Conservation (phyloP, 108 stramenopile species). For the Bacterosira constricta region DNA sequence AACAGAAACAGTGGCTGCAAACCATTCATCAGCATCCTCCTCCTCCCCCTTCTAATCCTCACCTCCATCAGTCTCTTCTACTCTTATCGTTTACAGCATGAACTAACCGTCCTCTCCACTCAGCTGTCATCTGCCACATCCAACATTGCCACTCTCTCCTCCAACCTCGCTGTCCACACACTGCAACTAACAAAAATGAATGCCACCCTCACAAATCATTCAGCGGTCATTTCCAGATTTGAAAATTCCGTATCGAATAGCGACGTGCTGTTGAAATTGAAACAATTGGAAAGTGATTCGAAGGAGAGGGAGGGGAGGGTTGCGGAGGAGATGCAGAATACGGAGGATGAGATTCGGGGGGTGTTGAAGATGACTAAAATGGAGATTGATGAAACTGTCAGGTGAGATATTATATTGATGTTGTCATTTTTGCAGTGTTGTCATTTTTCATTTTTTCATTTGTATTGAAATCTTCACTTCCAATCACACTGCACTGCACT, state of each 20-base stretch:
- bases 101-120: conserved; percentile 20
- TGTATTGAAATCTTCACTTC: not conserved
- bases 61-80: conserved; percentile 14
- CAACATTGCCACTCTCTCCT: conserved; percentile 6
- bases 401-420: too few relatives aligned
- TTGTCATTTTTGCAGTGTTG: too few relatives aligned
- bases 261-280: conserved; percentile 67
- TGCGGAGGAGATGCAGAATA: conserved; percentile 64
- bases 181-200: not conserved
- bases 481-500: not conserved
- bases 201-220: conserved; percentile 43
- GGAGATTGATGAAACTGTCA: conserved; percentile 32
- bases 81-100: conserved; percentile 18
- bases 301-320: conserved; percentile 44
- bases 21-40: not conserved
- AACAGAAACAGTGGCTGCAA: not conserved
- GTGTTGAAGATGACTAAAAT: conserved; percentile 25
- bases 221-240: conserved; percentile 69
- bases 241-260: conserved; percentile 78
- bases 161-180: not conserved
- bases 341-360: conserved; percentile 33
- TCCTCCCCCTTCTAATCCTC: conserved; percentile 18
- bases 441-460: not conserved
- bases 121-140: not conserved
- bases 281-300: conserved; percentile 45